Evolutionary conservation across 2,329 filamentous ascomycete species (phyloP).

Genomic region (Sporothrix globosa): DNA sequence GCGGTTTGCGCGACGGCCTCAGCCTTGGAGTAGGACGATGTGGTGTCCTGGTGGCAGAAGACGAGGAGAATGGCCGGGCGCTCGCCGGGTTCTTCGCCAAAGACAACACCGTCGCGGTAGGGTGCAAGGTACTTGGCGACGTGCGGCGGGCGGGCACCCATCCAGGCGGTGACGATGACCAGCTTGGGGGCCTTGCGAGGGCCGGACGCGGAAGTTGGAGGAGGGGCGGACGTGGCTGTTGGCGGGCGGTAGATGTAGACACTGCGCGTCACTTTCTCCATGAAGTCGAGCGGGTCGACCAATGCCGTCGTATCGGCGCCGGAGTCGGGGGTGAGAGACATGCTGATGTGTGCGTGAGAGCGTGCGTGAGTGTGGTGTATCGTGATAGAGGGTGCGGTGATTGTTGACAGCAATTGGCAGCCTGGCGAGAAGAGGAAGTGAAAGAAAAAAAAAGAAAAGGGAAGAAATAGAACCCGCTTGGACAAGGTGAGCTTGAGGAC

Average conservation of each 20-base stretch:
- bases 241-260: constrained; percentile 46
- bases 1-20: constrained; percentile 47
- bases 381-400: neutral
- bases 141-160: constrained; percentile 54
- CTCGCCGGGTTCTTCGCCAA: constrained; percentile 42
- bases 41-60: constrained; percentile 47
- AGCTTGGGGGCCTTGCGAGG: constrained; percentile 47
- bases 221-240: neutral
- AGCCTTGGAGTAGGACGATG: constrained; percentile 43
- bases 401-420: neutral
- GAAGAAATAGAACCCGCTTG: neutral
- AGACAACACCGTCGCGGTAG: constrained; percentile 45
- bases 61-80: constrained; percentile 54
- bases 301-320: constrained; percentile 27
- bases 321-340: constrained; percentile 10
- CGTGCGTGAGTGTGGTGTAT: too few relatives aligned
- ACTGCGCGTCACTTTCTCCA: constrained; percentile 46
- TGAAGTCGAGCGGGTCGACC: constrained; percentile 42
- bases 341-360: neutral
- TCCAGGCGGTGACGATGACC: constrained; percentile 55
- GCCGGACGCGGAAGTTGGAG: neutral
- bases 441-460: neutral
- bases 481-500: neutral
- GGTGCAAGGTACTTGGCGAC: constrained; percentile 56
- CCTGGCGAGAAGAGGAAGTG: neutral